phyloP scores from a whole-genome alignment of 2,329 filamentous ascomycete genomes.

The Aspergillus ochraceus region DNA sequence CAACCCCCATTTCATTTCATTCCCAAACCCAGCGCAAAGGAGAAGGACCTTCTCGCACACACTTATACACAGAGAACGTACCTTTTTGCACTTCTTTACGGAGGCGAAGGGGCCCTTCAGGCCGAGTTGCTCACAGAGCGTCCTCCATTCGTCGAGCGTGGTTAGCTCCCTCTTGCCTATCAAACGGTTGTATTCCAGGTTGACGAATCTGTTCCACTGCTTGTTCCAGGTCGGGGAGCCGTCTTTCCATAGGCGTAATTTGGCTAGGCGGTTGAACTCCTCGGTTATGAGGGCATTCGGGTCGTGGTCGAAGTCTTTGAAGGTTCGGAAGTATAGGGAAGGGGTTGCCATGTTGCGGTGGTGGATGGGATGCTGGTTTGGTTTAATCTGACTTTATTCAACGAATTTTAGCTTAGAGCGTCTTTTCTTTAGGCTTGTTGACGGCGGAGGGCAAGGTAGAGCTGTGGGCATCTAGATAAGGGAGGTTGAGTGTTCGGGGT shows the following conservation, averaged over 20 bases:
- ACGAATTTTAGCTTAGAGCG: not conserved
- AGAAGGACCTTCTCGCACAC: too few species aligned
- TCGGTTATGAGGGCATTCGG: constrained; percentile 11
- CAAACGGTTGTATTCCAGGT: constrained; percentile 18
- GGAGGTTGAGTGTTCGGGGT: not conserved
- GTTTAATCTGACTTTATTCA: too few species aligned
- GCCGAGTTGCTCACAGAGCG: constrained; percentile 25
- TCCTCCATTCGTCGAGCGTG: constrained; percentile 23
- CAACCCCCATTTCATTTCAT: not conserved
- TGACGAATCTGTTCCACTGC: constrained; percentile 24
- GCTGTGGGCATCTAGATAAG: not conserved
- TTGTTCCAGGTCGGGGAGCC: constrained; percentile 20
- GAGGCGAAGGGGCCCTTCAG: constrained; percentile 17
- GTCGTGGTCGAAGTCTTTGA: constrained; percentile 16
- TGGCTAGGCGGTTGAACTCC: constrained; percentile 23
- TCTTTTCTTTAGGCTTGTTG: not conserved
- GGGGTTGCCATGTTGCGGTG: not conserved
- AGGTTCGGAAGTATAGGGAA: not conserved
- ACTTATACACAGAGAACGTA: constrained; percentile 3
- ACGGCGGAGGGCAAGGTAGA: not conserved
- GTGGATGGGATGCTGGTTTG: not conserved
- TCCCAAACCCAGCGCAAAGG: too few species aligned
- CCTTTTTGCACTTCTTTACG: constrained; percentile 30
- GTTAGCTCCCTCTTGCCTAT: constrained; percentile 11
- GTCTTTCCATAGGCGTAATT: constrained; percentile 20